Conservation (phyloP, 2,329 filamentous ascomycete species). For the Pestalotiopsis sp. region DNA sequence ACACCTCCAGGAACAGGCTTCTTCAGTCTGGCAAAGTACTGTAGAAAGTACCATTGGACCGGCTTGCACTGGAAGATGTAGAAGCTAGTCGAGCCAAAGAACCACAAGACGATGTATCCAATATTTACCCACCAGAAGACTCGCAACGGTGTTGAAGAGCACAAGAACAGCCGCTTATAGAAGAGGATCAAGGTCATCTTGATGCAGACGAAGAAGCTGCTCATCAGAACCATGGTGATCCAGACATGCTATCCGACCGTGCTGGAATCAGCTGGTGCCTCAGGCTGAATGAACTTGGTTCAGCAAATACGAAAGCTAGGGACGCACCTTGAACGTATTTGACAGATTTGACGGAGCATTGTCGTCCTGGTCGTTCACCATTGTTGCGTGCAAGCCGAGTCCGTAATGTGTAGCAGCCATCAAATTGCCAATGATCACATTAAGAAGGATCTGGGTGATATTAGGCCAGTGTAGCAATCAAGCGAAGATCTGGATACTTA, state of each 20-base stretch:
- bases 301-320: neutral
- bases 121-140: conserved; percentile 29
- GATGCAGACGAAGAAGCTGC: conserved; percentile 24
- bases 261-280: neutral
- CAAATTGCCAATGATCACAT: neutral
- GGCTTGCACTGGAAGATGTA: conserved; percentile 28
- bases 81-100: conserved; percentile 26
- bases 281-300: neutral
- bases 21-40: conserved; percentile 21
- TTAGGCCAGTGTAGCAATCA: too few relatives aligned
- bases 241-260: conserved; percentile 24
- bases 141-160: conserved; percentile 19
- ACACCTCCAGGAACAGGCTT: conserved; percentile 19
- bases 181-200: conserved; percentile 30
- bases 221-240: conserved; percentile 31
- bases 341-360: neutral
- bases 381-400: neutral
- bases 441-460: neutral
- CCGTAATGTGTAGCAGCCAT: neutral
- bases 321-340: neutral
- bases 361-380: neutral
- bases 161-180: conserved; percentile 25
- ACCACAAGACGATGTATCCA: conserved; percentile 27
- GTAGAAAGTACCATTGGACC: conserved; percentile 26
- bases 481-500: conserved; percentile 14